Base-by-base conservation (phyloP, 1,284 basidiomycete species). In the Pseudozyma thailandica region DNA sequence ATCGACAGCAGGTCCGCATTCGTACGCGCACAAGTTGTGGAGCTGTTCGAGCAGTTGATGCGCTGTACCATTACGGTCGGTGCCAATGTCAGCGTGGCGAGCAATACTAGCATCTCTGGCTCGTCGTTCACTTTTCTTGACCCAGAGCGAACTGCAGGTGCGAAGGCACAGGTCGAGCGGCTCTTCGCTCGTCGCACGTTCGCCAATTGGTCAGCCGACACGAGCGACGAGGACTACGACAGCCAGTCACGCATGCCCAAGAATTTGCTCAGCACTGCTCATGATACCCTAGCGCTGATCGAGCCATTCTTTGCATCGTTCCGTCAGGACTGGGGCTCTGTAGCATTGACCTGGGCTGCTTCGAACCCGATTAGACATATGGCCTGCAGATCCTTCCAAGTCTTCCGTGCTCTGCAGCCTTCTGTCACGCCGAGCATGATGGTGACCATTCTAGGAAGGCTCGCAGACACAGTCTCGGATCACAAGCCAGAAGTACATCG, bases 311-410 rank as follows among this genome's bases (percentile, higher is more conserved):
- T 56, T 30, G 35, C 52, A 12, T 33, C 28, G 25, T 63, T 95
- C 35, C 86, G 88, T 26, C 88, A 91, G 65, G 86, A 88, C 48
- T 94, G 94, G 90, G 92, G 92, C 6, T 88, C 89, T 6, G 79
- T 92, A 27, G 91, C 92, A 3, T 85, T 96, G 59, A 84, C 86
- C 30, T 96, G 94, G 91, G 91, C 92, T 2, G 93, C 92, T 3
- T 87, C 90, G 1, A 94, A 92, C 75, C 91, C 92, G 4, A 92
- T 94, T 62, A 88, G 92, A 37, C 89, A 90, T 48, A 89, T 91
- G 27, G 93, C 94, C 0, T 93, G 92, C 84, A 88, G 93, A 28
- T 95, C 94, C 2, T 86, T 97, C 69, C 93, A 96, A 81, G 86
- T 93, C n/a, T 93, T 93, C 84, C 89, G 93, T 35, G 89, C 91